Percentiles rank a stretch among this genome's conserved stretches.
phyloP scores from a whole-genome alignment of 805 yeast species.

The Candida broadrunensis region DNA sequence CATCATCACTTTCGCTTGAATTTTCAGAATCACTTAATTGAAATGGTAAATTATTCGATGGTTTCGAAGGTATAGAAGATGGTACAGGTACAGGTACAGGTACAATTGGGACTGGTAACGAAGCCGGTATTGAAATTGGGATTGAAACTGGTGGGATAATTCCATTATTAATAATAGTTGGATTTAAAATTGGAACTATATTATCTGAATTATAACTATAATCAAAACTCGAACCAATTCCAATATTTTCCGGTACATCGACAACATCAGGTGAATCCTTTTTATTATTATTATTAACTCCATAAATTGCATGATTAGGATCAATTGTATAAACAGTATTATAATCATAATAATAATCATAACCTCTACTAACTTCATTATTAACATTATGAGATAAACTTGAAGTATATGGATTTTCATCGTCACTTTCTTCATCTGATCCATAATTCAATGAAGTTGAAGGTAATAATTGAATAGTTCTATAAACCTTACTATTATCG shows the following conservation, averaged over 20 bases:
- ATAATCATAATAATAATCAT: conserved; percentile 76
- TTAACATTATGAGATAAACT: conserved; percentile 71
- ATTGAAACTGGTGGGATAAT: conserved; percentile 1
- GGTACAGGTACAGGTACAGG: conserved; percentile 1
- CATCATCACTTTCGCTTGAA: conserved; percentile 23
- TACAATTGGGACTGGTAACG: background rate
- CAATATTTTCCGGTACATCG: conserved; percentile 46
- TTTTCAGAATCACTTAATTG: conserved; percentile 6
- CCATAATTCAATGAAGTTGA: conserved; percentile 83
- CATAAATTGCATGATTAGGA: conserved; percentile 38
- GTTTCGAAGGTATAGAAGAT: background rate
- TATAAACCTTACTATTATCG: conserved; percentile 25
- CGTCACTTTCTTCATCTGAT: conserved; percentile 62
- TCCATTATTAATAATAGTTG: conserved; percentile 9
- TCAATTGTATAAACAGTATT: conserved; percentile 69
- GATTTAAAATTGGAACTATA: conserved; percentile 26
- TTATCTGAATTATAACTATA: conserved; percentile 24
- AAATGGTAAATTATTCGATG: background rate
- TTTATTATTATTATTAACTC: conserved; percentile 9
- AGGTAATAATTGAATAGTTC: conserved; percentile 77
- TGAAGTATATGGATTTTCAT: conserved; percentile 48
- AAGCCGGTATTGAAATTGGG: background rate
- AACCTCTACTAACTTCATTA: conserved; percentile 61
- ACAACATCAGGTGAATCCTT: conserved; percentile 33
- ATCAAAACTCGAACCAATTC: conserved; percentile 37